A percentile compares a stretch with the other conserved stretches of the same genome.
These are phyloP conservation scores for Lipomyces yamadae DNA, from an alignment of 805 yeast genomes.

Conservation along the genomic window DNA sequence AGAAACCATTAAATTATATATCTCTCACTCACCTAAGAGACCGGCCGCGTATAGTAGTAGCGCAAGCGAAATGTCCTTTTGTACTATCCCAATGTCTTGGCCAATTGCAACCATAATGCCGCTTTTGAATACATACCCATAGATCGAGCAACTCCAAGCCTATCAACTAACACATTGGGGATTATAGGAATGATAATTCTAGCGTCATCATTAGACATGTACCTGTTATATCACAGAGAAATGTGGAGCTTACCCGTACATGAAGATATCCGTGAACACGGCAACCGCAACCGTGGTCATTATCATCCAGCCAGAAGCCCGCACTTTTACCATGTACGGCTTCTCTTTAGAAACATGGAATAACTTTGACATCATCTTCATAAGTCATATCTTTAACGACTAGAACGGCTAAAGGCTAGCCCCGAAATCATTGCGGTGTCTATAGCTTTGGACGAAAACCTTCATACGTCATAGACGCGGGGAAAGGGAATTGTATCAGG, in stretches of 20 bases:
- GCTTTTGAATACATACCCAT: constrained; percentile 12
- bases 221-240: background rate
- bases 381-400: too few relatives aligned
- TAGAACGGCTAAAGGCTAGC: too few relatives aligned
- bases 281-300: constrained; percentile 44
- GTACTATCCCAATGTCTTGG: constrained; percentile 30
- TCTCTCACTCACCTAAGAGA: constrained; percentile 37
- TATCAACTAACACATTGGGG: constrained; percentile 43
- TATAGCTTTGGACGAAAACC: too few relatives aligned
- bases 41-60: constrained; percentile 46
- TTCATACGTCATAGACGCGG: too few relatives aligned
- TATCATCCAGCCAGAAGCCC: constrained; percentile 35
- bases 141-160: constrained; percentile 41
- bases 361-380: background rate
- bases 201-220: background rate
- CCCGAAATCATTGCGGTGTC: too few relatives aligned
- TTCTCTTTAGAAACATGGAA: background rate
- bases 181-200: constrained; percentile 44
- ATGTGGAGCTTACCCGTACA: constrained; percentile 38
- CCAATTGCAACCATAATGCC: background rate
- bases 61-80: constrained; percentile 41
- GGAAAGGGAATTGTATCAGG: too few relatives aligned
- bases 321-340: constrained; percentile 20
- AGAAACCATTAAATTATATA: background rate
- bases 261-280: constrained; percentile 45